These are phyloP conservation scores for Ramaria sp. DNA, from an alignment of 768 basidiomycete genomes.

Conservation along the genomic window DNA sequence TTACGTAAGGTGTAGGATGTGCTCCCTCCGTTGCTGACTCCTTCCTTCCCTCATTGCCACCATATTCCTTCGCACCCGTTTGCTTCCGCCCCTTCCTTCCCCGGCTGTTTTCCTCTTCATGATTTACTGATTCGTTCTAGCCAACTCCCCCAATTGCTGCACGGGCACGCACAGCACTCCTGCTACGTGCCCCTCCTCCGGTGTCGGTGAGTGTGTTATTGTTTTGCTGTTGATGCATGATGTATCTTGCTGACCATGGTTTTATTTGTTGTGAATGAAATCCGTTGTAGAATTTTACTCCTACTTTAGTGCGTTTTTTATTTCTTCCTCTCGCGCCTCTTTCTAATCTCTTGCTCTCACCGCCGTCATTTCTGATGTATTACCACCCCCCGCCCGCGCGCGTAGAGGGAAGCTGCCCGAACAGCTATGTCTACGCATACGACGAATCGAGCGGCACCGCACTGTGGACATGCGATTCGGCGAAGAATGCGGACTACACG, in stretches of 20 bases:
- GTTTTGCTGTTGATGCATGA: no score
- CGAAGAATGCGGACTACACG: slow-evolving; percentile 32
- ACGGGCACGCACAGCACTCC: slow-evolving; percentile 41
- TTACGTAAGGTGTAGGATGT: no score
- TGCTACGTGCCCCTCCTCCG: slow-evolving; percentile 42
- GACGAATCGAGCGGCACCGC: slow-evolving; percentile 41
- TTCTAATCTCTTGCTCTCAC: no score
- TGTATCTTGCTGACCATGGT: no score
- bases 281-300: slow-evolving; percentile 4
- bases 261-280: no score
- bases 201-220: slow-evolving; percentile 15
- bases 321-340: neutral
- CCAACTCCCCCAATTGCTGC: slow-evolving; percentile 56
- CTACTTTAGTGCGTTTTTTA: slow-evolving; percentile 8
- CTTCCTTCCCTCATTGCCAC: no score
- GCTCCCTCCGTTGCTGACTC: no score
- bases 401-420: slow-evolving; percentile 31
- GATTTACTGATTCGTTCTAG: slow-evolving; percentile 26
- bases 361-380: slow-evolving; percentile 1
- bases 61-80: no score
- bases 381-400: no score
- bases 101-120: no score
- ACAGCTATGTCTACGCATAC: slow-evolving; percentile 43
- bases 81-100: no score
- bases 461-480: slow-evolving; percentile 38